Conservation (phyloP, 2,329 filamentous ascomycete genomes). For the Atkinsonella texensis region DNA sequence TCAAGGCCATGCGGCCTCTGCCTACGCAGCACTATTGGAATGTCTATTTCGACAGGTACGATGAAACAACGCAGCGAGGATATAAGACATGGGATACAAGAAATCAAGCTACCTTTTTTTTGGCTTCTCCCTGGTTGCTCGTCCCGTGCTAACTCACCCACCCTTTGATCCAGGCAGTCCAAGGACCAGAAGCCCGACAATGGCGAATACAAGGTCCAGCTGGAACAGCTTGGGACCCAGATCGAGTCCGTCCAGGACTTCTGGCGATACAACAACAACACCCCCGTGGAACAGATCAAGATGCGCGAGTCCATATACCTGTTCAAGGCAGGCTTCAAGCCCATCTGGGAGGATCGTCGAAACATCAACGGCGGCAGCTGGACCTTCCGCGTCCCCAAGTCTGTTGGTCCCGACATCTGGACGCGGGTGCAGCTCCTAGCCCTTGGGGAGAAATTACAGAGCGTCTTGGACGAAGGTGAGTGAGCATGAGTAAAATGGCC, state of each 20-base stretch:
- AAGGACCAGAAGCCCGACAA: conserved; percentile 33
- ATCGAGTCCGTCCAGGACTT: conserved; percentile 79
- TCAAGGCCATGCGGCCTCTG: conserved; percentile 59
- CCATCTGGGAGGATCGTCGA: conserved; percentile 75
- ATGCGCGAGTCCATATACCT: conserved; percentile 69
- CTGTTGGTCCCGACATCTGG: conserved; percentile 62
- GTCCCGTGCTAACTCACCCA: not conserved
- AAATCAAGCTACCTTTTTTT: too few species aligned
- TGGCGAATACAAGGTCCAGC: conserved; percentile 38
- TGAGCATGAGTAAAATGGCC: too few species aligned
- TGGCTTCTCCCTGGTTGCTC: too few species aligned
- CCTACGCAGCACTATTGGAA: conserved; percentile 73
- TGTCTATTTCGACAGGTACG: conserved; percentile 52
- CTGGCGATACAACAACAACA: conserved; percentile 74
- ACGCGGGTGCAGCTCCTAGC: conserved; percentile 70
- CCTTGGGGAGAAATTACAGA: conserved; percentile 70
- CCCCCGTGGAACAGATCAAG: conserved; percentile 62
- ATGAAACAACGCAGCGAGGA: too few species aligned
- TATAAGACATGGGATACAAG: too few species aligned
- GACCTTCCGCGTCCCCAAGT: conserved; percentile 84
- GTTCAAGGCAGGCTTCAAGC: conserved; percentile 66
- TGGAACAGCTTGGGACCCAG: conserved; percentile 50
- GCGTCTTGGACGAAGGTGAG: conserved; percentile 57
- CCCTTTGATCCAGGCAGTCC: conserved; percentile 17
- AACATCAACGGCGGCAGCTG: conserved; percentile 80